These are phyloP conservation scores for Turritis glabra DNA, from an alignment of 345 rosid species.

Conservation along the genomic window DNA sequence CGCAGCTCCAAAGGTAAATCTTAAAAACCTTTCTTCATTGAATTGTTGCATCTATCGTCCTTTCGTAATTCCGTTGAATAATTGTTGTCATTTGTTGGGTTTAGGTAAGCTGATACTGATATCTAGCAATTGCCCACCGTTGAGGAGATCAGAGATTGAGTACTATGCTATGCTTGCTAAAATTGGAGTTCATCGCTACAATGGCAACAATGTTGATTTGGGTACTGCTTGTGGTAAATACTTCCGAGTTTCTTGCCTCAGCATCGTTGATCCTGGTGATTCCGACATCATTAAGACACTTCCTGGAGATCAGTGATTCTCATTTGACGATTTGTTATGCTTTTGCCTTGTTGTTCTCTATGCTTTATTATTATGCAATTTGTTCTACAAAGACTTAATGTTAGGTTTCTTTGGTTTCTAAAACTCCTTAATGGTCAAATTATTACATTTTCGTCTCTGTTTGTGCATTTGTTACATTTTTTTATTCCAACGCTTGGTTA, in stretches of 20 bases:
- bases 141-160: slow-evolving; percentile 79
- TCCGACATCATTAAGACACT: slow-evolving; percentile 77
- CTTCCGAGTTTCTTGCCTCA: slow-evolving; percentile 75
- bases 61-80: not conserved
- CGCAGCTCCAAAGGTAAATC: slow-evolving; percentile 63
- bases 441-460: slow-evolving; percentile 14
- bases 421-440: not conserved
- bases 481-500: not conserved
- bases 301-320: slow-evolving; percentile 44
- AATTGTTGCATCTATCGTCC: not conserved
- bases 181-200: slow-evolving; percentile 41
- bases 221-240: slow-evolving; percentile 85
- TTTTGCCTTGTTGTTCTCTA: slow-evolving; percentile 7
- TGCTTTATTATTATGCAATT: slow-evolving; percentile 13
- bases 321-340: not conserved
- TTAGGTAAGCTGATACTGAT: slow-evolving; percentile 61
- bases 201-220: slow-evolving; percentile 65
- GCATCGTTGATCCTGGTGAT: slow-evolving; percentile 72
- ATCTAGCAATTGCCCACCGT: slow-evolving; percentile 73
- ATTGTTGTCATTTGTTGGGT: not conserved
- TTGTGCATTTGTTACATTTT: not conserved
- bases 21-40: not conserved
- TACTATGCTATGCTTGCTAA: slow-evolving; percentile 47
- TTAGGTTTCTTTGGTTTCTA: not conserved
- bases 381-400: slow-evolving; percentile 19